Percentiles rank a stretch among this genome's conserved stretches.
Conservation (phyloP, 257 asterid species). For the Echites panduratus region DNA sequence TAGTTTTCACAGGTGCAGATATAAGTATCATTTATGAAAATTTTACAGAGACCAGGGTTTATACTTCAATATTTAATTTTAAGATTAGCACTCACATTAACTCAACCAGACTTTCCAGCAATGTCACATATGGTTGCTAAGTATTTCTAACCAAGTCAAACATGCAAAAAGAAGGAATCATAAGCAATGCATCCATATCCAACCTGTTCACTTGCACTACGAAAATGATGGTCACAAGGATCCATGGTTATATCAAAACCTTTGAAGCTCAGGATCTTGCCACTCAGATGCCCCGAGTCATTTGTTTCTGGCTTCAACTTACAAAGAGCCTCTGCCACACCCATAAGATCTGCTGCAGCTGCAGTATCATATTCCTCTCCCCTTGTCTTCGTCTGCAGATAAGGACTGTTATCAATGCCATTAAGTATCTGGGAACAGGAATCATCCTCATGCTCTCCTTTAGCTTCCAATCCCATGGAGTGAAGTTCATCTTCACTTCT, state of each 20-base stretch:
- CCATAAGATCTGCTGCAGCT: constrained; percentile 38
- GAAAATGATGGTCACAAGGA: constrained; percentile 79
- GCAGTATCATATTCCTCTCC: constrained; percentile 36
- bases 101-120: constrained; percentile 3
- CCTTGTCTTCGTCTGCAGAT: constrained; percentile 27
- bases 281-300: constrained; percentile 27
- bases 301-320: constrained; percentile 36
- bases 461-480: constrained; percentile 32
- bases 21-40: neutral
- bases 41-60: neutral
- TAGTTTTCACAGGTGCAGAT: neutral
- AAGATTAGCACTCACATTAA: neutral
- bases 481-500: constrained; percentile 56
- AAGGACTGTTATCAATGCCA: constrained; percentile 33
- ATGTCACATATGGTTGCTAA: neutral
- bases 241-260: constrained; percentile 77
- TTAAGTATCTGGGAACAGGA: constrained; percentile 45
- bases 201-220: constrained; percentile 64
- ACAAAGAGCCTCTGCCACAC: constrained; percentile 43
- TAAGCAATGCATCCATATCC: constrained; percentile 19
- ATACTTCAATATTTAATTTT: neutral
- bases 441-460: constrained; percentile 32
- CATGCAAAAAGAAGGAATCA: neutral
- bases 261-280: constrained; percentile 46
- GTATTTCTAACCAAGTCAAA: neutral